Conservation (phyloP, 2,329 filamentous ascomycete species). For the Alternaria gansuensis region DNA sequence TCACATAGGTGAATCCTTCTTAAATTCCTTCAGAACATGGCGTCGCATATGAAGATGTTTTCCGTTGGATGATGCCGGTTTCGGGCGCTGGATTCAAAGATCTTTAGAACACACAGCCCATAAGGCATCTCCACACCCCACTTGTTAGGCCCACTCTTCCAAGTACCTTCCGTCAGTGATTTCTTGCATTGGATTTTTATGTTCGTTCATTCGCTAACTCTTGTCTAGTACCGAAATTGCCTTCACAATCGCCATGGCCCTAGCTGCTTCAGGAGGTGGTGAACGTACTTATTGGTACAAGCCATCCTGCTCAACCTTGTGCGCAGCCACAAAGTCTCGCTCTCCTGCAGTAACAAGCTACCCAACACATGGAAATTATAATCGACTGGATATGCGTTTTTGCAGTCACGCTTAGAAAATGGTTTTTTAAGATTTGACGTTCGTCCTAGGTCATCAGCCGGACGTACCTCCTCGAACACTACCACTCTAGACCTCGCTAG, state of each 20-base stretch:
- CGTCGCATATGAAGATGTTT: neutral
- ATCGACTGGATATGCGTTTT: neutral
- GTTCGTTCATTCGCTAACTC: constrained; percentile 12
- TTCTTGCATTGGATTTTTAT: neutral
- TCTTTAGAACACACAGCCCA: constrained; percentile 1
- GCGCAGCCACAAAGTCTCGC: constrained; percentile 3
- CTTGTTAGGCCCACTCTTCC: neutral
- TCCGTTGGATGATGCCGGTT: neutral
- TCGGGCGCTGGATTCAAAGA: neutral
- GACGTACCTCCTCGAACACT: neutral
- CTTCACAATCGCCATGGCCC: constrained; percentile 5
- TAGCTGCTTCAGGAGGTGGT: constrained; percentile 21
- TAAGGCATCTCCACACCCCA: constrained; percentile 6
- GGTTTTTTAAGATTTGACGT: neutral
- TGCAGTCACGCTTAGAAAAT: neutral
- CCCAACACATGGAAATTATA: neutral
- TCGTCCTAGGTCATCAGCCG: neutral
- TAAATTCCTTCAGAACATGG: neutral
- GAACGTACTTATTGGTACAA: constrained; percentile 11
- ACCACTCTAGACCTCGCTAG: neutral
- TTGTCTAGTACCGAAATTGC: constrained; percentile 13
- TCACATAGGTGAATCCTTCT: neutral
- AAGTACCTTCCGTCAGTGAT: neutral
- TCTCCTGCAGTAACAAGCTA: neutral
- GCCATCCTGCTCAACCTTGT: constrained; percentile 22